Evolutionary conservation across 164 flowering plant species (phyloP).

Genomic region (Magnolia kwangsiensis): DNA sequence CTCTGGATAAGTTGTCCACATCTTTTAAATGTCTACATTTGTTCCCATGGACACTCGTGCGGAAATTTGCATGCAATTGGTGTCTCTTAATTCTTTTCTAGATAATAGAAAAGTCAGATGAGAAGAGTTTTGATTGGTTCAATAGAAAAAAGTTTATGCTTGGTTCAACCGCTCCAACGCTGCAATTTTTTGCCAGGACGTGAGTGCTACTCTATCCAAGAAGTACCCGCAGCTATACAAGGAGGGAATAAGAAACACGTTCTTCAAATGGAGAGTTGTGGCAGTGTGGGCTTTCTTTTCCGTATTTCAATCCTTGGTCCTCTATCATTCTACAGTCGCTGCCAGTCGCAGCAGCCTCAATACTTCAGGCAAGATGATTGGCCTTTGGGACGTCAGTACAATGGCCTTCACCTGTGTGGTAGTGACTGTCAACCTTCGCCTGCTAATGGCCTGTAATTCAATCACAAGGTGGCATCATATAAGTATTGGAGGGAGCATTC

Average conservation of each 20-base stretch:
- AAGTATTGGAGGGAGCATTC: constrained; percentile 84
- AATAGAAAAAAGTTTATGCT: background rate
- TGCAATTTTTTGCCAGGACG: constrained; percentile 55
- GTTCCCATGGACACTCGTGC: no score
- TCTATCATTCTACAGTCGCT: constrained; percentile 54
- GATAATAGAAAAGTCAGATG: no score
- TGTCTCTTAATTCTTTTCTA: no score
- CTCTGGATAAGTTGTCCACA: background rate
- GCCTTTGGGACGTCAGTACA: constrained; percentile 96
- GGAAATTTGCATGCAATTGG: no score
- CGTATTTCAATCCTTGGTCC: constrained; percentile 72
- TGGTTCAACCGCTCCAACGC: background rate
- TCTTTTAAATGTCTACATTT: no score
- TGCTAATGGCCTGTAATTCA: constrained; percentile 74
- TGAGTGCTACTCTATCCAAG: constrained; percentile 86
- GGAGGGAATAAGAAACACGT: constrained; percentile 80
- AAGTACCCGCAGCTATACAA: constrained; percentile 83
- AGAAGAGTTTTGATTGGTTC: no score
- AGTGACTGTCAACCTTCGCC: constrained; percentile 85
- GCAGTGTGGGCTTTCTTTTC: constrained; percentile 82
- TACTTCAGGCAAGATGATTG: constrained; percentile 77
- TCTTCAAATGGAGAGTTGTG: constrained; percentile 83
- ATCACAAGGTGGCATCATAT: constrained; percentile 91
- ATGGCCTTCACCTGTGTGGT: constrained; percentile 88
- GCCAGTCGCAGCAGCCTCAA: constrained; percentile 51